Base-by-base conservation (phyloP, 805 yeast genomes). In the Cyberlindnera veronae region DNA sequence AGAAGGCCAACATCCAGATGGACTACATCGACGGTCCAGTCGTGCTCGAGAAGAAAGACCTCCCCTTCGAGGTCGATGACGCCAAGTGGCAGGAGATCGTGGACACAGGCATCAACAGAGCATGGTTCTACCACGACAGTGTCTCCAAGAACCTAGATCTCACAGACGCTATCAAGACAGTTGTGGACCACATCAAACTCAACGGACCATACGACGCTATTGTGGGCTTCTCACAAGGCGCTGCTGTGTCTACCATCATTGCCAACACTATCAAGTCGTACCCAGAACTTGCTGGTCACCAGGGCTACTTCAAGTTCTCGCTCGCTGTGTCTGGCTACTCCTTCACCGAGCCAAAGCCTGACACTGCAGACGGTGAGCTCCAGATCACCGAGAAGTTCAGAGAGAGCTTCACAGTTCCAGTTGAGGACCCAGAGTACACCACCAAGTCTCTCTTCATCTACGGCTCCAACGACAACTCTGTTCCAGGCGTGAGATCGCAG, bases 141-240 rank as follows among this genome's bases (percentile, higher is more conserved):
- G 59, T 63, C 23, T 66, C 71, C 4, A 52, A 68, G 29, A 75
- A 81, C 19, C 63, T 75, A 29, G 72, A 69, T 23, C 58, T 83
- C 6, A 67, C 80, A 3, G 69, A 68, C 14, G 76, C 81, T 9
- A 60, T 84, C n/a, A 63, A 59, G 14, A 54, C 65, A 34, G 76
- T 71, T 31, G 67, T 67, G 18, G 62, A 68, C 19, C 76, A 78
- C 46, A 69, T 85, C 33, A 66, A 72, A 20, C 69, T 72, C 37
- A 77, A 85, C 32, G 88, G 87, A 1, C 97, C 97, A 2, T 85
- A 87, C 50, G 84, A 82, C 17, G 99, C 98, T 6, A 65, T 91
- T 16, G 64, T 93, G 32, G 98, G 97, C 1, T 91, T 91, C 60
- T 83, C 95, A 10, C 98, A 93, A 61, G 99, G 99, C 46, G 95